phyloP scores from a whole-genome alignment of 1,139 yeast genomes.

The Hyphopichia khmerensis region DNA sequence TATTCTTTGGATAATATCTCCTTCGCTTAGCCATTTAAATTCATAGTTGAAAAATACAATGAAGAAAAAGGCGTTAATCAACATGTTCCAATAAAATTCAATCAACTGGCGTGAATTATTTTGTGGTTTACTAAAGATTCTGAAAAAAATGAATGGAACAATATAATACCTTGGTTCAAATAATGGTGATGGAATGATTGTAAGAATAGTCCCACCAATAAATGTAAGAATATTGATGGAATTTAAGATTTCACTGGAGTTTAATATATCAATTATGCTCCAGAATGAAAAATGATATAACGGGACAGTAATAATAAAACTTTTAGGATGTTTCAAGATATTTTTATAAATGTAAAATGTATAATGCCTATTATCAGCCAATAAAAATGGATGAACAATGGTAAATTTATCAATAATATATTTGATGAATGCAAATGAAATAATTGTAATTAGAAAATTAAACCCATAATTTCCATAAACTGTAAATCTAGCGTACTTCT shows the following conservation, averaged over 20 bases:
- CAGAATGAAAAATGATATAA: conserved; percentile 70
- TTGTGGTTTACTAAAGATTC: conserved; percentile 54
- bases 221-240: conserved; percentile 45
- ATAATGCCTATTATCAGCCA: conserved; percentile 94
- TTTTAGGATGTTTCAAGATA: conserved; percentile 46
- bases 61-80: conserved; percentile 53
- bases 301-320: conserved; percentile 53
- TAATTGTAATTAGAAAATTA: conserved; percentile 15
- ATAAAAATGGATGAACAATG: conserved; percentile 80
- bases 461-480: conserved; percentile 20
- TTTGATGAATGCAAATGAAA: conserved; percentile 35
- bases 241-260: conserved; percentile 17
- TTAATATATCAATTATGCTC: conserved; percentile 32
- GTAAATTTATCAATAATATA: conserved; percentile 59
- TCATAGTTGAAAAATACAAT: conserved; percentile 58
- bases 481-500: conserved; percentile 29
- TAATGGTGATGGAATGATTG: conserved; percentile 84
- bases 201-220: conserved; percentile 51
- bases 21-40: conserved; percentile 68
- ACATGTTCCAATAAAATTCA: conserved; percentile 63
- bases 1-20: conserved; percentile 64
- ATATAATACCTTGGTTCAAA: conserved; percentile 93
- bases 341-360: conserved; percentile 81
- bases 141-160: conserved; percentile 73
- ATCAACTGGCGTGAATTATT: conserved; percentile 31